phyloP scores from a whole-genome alignment of 345 rosid genomes.

The Brassica napus region DNA sequence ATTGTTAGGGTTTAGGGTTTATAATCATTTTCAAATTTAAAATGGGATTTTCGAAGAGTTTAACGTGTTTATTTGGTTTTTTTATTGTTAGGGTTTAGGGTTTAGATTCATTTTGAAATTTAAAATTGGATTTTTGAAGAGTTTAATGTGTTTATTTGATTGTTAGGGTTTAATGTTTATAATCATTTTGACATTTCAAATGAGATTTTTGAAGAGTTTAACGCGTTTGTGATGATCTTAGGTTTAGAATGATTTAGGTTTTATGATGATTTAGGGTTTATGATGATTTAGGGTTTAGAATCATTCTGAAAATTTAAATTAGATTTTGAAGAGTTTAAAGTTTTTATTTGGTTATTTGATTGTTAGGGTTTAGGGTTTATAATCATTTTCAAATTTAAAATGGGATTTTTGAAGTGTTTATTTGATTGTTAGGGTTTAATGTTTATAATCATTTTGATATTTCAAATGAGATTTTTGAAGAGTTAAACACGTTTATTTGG shows the following conservation, averaged over 20 bases:
- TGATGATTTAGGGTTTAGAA: neutral
- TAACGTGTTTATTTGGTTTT: neutral
- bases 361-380: neutral
- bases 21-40: neutral
- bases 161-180: neutral
- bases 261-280: too few species aligned
- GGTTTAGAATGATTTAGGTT: too few species aligned
- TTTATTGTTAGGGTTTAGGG: neutral
- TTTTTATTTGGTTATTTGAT: neutral
- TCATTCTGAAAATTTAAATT: too few species aligned
- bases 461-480: too few species aligned
- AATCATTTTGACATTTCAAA: too few species aligned
- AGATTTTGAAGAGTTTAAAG: neutral
- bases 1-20: neutral
- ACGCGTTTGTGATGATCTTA: neutral
- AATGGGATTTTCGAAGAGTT: neutral
- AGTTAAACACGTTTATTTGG: too few species aligned
- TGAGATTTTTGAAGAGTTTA: neutral
- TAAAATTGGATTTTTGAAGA: neutral
- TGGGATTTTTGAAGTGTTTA: neutral
- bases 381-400: neutral
- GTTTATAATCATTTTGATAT: too few species aligned
- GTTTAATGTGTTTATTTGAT: neutral
- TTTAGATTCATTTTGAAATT: too few species aligned
- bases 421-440: neutral